Conservation (phyloP, 2,329 filamentous ascomycete species). For the Xylariales sp. region DNA sequence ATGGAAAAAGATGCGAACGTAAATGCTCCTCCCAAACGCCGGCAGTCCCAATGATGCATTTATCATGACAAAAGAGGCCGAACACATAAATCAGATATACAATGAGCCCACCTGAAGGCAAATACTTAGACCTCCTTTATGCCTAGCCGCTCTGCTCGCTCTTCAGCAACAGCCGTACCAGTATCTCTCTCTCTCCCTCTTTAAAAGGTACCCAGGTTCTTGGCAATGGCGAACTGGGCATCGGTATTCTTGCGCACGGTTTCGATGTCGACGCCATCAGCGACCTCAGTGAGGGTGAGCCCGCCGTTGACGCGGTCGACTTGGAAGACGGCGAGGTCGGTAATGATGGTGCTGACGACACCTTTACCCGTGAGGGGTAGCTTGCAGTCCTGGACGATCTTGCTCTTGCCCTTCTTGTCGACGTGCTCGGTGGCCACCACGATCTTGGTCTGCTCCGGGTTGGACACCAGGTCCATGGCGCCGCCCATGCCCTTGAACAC, state of each 20-base stretch:
- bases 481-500: constrained; percentile 85
- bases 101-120: too few relatives aligned
- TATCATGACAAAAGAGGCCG: too few relatives aligned
- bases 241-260: constrained; percentile 67
- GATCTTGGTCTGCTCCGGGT: constrained; percentile 68
- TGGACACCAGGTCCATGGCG: constrained; percentile 69
- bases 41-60: too few relatives aligned
- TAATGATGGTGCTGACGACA: constrained; percentile 69
- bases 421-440: constrained; percentile 68
- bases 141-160: too few relatives aligned
- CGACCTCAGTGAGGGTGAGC: constrained; percentile 66
- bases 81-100: too few relatives aligned
- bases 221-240: constrained; percentile 60
- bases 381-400: constrained; percentile 60
- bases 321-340: constrained; percentile 69
- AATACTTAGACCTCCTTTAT: too few relatives aligned
- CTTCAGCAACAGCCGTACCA: too few relatives aligned
- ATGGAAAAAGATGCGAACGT: too few relatives aligned
- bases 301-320: constrained; percentile 59
- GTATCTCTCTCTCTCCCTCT: too few relatives aligned
- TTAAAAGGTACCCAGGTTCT: constrained; percentile 46
- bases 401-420: constrained; percentile 63
- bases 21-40: too few relatives aligned
- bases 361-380: constrained; percentile 62
- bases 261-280: constrained; percentile 63